Percentiles rank a stretch among this genome's conserved stretches.
These are phyloP conservation scores for Magnaporthiopsis rhizophila DNA, from an alignment of 2,329 filamentous ascomycete species.

Conservation along the genomic window DNA sequence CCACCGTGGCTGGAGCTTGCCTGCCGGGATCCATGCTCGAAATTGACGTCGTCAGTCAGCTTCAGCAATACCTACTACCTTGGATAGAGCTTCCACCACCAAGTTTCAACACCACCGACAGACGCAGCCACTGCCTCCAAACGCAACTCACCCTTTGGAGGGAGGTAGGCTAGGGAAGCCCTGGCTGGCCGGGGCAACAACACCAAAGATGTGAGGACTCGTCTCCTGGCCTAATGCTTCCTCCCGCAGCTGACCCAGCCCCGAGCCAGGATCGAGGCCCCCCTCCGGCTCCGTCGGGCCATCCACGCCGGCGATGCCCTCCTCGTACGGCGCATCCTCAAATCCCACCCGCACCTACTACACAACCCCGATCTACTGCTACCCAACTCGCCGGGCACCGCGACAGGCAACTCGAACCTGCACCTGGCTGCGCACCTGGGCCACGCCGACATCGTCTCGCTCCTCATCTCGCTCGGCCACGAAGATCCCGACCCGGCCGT, in stretches of 20 bases:
- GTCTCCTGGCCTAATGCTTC: background rate
- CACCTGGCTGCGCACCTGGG: conserved; percentile 73
- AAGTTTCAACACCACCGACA: background rate
- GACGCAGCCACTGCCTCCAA: background rate
- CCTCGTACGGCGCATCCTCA: conserved; percentile 70
- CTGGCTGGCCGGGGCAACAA: background rate
- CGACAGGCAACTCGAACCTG: conserved; percentile 73
- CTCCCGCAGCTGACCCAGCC: background rate
- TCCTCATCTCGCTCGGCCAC: conserved; percentile 67
- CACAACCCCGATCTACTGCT: conserved; percentile 72
- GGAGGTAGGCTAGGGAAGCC: background rate
- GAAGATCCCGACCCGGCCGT: conserved; percentile 65
- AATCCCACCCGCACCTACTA: conserved; percentile 60
- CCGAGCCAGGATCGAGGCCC: conserved; percentile 62
- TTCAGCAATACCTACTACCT: no score
- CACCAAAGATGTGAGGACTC: background rate
- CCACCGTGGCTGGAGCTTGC: no score
- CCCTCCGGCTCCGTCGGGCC: conserved; percentile 70
- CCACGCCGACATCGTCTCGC: conserved; percentile 57
- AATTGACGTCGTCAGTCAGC: background rate
- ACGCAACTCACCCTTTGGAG: background rate
- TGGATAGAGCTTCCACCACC: background rate
- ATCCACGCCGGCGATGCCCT: conserved; percentile 66
- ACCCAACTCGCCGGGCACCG: conserved; percentile 19
- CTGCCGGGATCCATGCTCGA: background rate